phyloP scores from a whole-genome alignment of 768 basidiomycete species.

The Naganishia vaughanmartiniae region DNA sequence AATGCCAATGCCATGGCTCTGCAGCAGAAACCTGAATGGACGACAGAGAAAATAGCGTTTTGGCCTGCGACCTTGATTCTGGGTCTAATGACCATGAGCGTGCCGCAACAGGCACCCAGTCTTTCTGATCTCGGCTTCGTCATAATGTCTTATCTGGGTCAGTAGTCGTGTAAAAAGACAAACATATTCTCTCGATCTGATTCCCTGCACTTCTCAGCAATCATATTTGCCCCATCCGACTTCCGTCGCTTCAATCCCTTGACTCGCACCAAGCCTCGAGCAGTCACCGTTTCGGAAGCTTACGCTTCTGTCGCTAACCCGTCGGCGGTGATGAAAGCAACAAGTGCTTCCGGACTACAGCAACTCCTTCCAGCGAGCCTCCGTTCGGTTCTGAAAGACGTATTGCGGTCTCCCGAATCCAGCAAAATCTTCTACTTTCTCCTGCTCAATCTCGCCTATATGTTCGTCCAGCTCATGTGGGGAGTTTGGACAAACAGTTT shows the following conservation, averaged over 20 bases:
- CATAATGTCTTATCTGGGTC: neutral
- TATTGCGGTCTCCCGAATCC: conserved; percentile 85
- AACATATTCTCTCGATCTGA: neutral
- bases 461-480: conserved; percentile 84
- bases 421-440: conserved; percentile 96
- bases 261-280: neutral
- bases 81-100: conserved; percentile 16
- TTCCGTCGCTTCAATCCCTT: neutral
- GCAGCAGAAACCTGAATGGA: conserved; percentile 7
- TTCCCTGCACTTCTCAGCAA: neutral
- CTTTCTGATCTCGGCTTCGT: conserved; percentile 10
- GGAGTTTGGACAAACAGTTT: conserved; percentile 97
- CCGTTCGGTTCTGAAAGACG: conserved; percentile 73
- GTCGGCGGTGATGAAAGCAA: neutral
- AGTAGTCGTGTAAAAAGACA: neutral
- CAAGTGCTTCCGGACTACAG: conserved; percentile 13
- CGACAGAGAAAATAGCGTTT: conserved; percentile 8
- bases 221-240: neutral
- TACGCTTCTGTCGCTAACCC: neutral
- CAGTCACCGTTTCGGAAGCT: neutral
- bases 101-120: conserved; percentile 9
- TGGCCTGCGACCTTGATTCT: neutral
- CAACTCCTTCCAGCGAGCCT: conserved; percentile 44
- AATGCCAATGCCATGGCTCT: conserved; percentile 8
- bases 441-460: conserved; percentile 87